Percentiles rank a stretch among this genome's conserved stretches.
Conservation (phyloP, 257 asterid genomes). For the Ocimum tenuiflorum region DNA sequence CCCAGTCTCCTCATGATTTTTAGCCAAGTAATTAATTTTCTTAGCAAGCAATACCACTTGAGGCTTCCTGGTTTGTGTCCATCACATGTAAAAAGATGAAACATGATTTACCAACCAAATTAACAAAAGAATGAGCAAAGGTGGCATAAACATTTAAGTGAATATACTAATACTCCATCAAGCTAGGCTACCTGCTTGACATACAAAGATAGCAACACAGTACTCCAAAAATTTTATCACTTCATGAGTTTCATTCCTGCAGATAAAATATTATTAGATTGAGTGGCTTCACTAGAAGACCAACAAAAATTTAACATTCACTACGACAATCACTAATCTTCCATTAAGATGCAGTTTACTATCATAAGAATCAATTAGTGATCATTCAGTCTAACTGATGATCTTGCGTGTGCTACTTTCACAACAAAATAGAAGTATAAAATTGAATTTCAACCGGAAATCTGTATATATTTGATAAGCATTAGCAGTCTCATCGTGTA, state of each 20-base stretch:
- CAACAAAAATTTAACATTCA: constrained; percentile 1
- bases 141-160: constrained; percentile 1
- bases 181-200: constrained; percentile 69
- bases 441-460: constrained; percentile 8
- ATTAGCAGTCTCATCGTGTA: constrained; percentile 9
- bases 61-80: not conserved
- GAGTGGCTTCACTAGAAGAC: constrained; percentile 8
- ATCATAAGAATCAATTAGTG: not conserved
- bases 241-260: constrained; percentile 98
- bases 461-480: constrained; percentile 9
- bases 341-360: constrained; percentile 10
- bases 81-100: not conserved
- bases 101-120: not conserved
- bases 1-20: too few species aligned
- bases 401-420: not conserved
- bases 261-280: constrained; percentile 11
- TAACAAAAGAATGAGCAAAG: constrained; percentile 8
- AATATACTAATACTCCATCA: constrained; percentile 14
- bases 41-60: not conserved
- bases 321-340: not conserved
- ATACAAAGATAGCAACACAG: constrained; percentile 83
- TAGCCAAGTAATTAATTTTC: not conserved
- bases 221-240: constrained; percentile 91
- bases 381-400: constrained; percentile 7
- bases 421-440: not conserved